These are phyloP conservation scores for Alliaria petiolata DNA, from an alignment of 345 rosid species.

Conservation along the genomic window DNA sequence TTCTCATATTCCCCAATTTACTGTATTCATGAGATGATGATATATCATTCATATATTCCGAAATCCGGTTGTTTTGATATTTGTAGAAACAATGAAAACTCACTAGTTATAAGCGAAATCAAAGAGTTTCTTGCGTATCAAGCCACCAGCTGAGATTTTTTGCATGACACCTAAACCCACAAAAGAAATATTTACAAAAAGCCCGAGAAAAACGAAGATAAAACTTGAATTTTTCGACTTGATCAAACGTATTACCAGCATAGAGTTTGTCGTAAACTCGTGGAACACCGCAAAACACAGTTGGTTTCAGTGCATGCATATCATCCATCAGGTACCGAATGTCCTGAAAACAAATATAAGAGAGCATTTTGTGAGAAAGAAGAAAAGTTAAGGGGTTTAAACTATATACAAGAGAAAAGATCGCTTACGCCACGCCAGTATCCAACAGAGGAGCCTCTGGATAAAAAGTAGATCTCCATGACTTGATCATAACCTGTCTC, in stretches of 20 bases:
- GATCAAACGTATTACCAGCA: conserved; percentile 42
- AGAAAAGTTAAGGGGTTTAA: neutral
- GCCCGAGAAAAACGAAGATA: neutral
- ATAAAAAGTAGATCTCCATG: conserved; percentile 72
- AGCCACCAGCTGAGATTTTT: conserved; percentile 67
- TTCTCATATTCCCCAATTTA: conserved; percentile 67
- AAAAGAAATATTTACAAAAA: neutral
- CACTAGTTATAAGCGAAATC: conserved; percentile 82
- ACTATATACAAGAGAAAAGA: neutral
- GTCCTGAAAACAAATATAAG: conserved; percentile 43
- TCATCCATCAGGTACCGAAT: conserved; percentile 75
- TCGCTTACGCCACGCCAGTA: conserved; percentile 82
- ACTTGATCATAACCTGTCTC: conserved; percentile 88
- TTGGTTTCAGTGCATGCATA: conserved; percentile 78
- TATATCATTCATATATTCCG: neutral
- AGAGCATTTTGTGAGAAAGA: neutral
- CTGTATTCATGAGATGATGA: conserved; percentile 38
- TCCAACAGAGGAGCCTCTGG: conserved; percentile 76
- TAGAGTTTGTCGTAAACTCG: conserved; percentile 82
- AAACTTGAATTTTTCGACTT: neutral
- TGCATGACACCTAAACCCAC: conserved; percentile 55
- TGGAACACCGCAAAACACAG: conserved; percentile 79
- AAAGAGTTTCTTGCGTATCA: conserved; percentile 57
- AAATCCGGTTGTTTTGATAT: neutral
- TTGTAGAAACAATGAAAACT: conserved; percentile 28